Evolutionary conservation across 257 asterid species (phyloP).

Genomic region (Salvia splendens): DNA sequence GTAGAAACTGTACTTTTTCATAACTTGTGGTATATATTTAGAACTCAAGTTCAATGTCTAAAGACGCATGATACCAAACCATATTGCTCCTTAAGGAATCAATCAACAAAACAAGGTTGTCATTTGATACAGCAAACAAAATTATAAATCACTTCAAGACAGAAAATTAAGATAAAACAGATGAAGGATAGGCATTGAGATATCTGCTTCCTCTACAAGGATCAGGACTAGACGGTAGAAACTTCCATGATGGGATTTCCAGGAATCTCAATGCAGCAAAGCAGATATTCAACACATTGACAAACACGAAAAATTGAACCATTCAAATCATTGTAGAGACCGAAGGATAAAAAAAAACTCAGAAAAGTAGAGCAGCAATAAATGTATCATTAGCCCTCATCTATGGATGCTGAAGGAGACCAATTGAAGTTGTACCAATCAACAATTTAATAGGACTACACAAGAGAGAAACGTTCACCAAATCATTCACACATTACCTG

Average conservation of each 20-base stretch:
- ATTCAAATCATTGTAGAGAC: constrained; percentile 11
- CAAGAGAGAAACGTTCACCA: constrained; percentile 17
- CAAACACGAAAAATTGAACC: neutral
- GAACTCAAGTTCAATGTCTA: constrained; percentile 11
- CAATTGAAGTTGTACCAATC: constrained; percentile 15
- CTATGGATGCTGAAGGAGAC: constrained; percentile 6
- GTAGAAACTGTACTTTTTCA: constrained; percentile 1
- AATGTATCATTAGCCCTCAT: constrained; percentile 2
- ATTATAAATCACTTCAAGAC: neutral
- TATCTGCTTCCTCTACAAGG: constrained; percentile 23
- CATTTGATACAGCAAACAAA: constrained; percentile 12
- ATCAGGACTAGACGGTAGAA: constrained; percentile 8
- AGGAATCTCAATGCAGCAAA: constrained; percentile 12
- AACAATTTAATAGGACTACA: constrained; percentile 22
- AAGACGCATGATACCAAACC: constrained; percentile 9
- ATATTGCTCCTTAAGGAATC: constrained; percentile 19
- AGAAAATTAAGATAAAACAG: constrained; percentile 3
- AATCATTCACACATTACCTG: constrained; percentile 54
- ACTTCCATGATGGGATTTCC: constrained; percentile 7
- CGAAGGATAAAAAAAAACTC: constrained; percentile 9
- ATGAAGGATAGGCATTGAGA: constrained; percentile 1
- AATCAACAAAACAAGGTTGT: neutral
- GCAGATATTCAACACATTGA: neutral
- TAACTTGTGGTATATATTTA: neutral
- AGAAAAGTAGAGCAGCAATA: constrained; percentile 15